Base-by-base conservation (phyloP, 1,284 basidiomycete genomes). In the Fomitopsis pinicola region DNA sequence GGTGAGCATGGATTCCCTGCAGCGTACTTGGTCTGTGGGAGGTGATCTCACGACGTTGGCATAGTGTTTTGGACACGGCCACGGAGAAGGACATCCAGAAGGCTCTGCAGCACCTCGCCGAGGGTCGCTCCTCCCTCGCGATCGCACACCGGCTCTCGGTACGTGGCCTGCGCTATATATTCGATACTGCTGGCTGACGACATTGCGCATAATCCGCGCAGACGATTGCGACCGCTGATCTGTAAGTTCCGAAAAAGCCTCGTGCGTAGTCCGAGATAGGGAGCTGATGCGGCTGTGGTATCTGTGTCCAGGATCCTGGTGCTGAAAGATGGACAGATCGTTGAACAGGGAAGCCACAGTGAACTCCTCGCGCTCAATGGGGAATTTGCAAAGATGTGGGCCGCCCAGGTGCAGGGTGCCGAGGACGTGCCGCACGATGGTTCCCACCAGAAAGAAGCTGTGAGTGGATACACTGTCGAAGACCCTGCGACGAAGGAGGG, bases 11-110 rank as follows among this genome's bases (percentile, higher is more conserved):
- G 35, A 55, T 55, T 53, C 57, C 55, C 42, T 44, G 40, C 28
- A 10, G 6, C 30, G 30, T 33, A 1, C 30, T 46, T 14, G 8
- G 17, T 17, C 7, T 57, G 55, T 57, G 55, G 55, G 45, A 35
- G 17, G 42, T 22, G 22, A 60, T 63, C 59, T 65, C 55, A 66
- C 63, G 63, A 46, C 57, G 63, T 38, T 38, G 58, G 59, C 42
- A 55, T 59, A 90, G 88, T 66, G 91, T 91, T 19, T 75, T 94
- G 64, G 92, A 94, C 73, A 93, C 91, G 4, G 86, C 87, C 7
- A 94, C 92, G 2, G 92, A 94, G 73, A 88, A 89, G 62, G 85
- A 91, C 68, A 91, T 96, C 63, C 94, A 95, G 72, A 89, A 87
- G 66, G 89, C 91, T 10, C 78, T 94, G 55, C 87, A 88, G 68